Conservation (phyloP, 345 rosid genomes). For the Iberis pinnata region DNA sequence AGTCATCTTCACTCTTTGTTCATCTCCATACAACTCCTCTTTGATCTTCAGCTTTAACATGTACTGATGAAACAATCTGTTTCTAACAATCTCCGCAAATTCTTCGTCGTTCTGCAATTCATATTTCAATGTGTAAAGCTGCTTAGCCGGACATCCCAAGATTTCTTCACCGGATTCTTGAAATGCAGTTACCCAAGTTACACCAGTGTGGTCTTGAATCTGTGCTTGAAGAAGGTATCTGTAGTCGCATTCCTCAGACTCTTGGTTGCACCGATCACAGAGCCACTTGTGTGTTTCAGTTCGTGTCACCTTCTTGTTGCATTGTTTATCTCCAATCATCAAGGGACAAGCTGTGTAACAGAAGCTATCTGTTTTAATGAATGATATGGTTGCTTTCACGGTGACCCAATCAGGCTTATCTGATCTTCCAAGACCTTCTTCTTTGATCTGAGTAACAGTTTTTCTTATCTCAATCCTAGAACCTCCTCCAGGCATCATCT, state of each 20-base stretch:
- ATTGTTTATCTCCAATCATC: slow-evolving; percentile 81
- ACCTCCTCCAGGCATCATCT: slow-evolving; percentile 39
- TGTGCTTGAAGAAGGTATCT: slow-evolving; percentile 83
- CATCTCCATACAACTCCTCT: slow-evolving; percentile 78
- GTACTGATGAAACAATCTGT: slow-evolving; percentile 50
- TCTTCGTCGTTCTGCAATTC: slow-evolving; percentile 51
- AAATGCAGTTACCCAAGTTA: slow-evolving; percentile 82
- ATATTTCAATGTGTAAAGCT: slow-evolving; percentile 54
- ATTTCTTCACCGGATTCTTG: slow-evolving; percentile 85
- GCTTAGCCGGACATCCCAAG: slow-evolving; percentile 63
- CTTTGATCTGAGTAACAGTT: slow-evolving; percentile 68
- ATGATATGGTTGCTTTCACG: slow-evolving; percentile 56
- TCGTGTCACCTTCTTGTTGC: slow-evolving; percentile 64
- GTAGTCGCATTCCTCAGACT: slow-evolving; percentile 77
- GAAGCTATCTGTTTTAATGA: slow-evolving; percentile 68
- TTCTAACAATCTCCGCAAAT: slow-evolving; percentile 43
- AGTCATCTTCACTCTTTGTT: slow-evolving; percentile 70
- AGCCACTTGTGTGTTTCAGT: slow-evolving; percentile 58
- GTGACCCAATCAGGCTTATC: slow-evolving; percentile 88
- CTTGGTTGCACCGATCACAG: slow-evolving; percentile 87
- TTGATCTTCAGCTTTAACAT: slow-evolving; percentile 74
- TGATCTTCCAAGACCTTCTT: slow-evolving; percentile 88
- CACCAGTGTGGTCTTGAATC: slow-evolving; percentile 79
- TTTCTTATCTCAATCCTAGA: slow-evolving; percentile 58
- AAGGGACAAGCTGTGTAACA: slow-evolving; percentile 85